These are phyloP conservation scores for Picochlorum sp. DNA, from an alignment of 139 green algal species.

Conservation along the genomic window DNA sequence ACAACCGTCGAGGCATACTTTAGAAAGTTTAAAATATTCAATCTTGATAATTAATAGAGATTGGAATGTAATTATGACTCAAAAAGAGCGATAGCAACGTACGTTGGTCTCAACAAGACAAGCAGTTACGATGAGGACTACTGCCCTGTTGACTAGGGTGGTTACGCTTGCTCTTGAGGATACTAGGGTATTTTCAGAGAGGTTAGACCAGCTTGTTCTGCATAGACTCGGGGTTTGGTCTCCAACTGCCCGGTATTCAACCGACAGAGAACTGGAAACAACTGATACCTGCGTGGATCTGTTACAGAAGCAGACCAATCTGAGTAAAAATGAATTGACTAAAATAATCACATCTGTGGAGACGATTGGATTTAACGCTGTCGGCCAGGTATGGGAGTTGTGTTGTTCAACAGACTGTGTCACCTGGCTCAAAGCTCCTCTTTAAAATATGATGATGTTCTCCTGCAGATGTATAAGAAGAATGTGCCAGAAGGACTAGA, in stretches of 20 bases:
- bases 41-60: neutral
- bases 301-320: neutral
- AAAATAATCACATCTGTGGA: neutral
- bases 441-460: neutral
- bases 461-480: conserved; percentile 1
- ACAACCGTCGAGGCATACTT: conserved; percentile 7
- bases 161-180: too few relatives aligned
- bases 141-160: too few relatives aligned
- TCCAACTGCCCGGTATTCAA: neutral
- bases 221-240: too few relatives aligned
- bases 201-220: too few relatives aligned
- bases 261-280: neutral
- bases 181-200: too few relatives aligned
- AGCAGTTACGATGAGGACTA: too few relatives aligned
- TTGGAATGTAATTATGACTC: neutral
- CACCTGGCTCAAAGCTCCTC: neutral
- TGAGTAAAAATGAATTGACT: neutral
- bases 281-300: conserved; percentile 1
- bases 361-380: neutral
- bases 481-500: neutral
- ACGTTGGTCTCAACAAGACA: too few relatives aligned
- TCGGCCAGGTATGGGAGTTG: neutral
- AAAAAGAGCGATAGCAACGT: too few relatives aligned
- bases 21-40: conserved; percentile 15
- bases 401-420: neutral